Percentiles rank a stretch among this genome's conserved stretches.
phyloP scores from a whole-genome alignment of 2,329 filamentous ascomycete genomes.

The Dissoconium aciculare region DNA sequence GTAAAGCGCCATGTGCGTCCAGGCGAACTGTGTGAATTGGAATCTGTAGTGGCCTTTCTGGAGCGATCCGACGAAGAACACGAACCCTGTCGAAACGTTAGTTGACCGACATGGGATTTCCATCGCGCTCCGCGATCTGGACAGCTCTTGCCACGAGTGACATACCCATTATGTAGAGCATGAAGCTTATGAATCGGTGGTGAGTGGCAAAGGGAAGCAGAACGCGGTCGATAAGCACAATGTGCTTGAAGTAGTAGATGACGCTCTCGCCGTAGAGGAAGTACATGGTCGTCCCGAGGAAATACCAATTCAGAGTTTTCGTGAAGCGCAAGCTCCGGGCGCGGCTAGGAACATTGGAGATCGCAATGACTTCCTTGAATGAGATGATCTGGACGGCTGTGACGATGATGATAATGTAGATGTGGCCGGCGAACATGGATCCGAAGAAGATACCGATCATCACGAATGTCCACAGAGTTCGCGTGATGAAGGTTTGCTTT shows the following conservation, averaged over 20 bases:
- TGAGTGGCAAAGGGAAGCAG: conserved; percentile 88
- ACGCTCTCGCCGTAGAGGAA: conserved; percentile 97
- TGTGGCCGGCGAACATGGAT: conserved; percentile 86
- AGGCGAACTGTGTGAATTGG: conserved; percentile 97
- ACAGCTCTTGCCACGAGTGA: conserved; percentile 10
- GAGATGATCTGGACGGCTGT: conserved; percentile 91
- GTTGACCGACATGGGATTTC: too few relatives aligned
- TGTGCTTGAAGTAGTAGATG: conserved; percentile 99
- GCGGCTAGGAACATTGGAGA: conserved; percentile 83
- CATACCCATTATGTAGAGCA: conserved; percentile 91
- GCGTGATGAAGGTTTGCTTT: conserved; percentile 91
- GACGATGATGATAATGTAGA: conserved; percentile 89
- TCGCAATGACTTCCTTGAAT: conserved; percentile 98
- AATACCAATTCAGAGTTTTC: conserved; percentile 98
- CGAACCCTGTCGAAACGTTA: conserved; percentile 51
- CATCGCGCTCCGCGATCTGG: too few relatives aligned
- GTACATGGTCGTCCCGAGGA: conserved; percentile 97
- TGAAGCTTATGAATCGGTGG: conserved; percentile 96
- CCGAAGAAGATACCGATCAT: conserved; percentile 93
- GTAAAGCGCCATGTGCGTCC: conserved; percentile 98
- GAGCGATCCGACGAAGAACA: conserved; percentile 91
- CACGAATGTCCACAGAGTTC: conserved; percentile 93
- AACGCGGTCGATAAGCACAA: conserved; percentile 85
- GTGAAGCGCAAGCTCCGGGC: conserved; percentile 84
- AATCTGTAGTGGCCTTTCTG: conserved; percentile 95